Evolutionary conservation across 1,284 basidiomycete genomes (phyloP).

Genomic region (Rhodotorula sp.): DNA sequence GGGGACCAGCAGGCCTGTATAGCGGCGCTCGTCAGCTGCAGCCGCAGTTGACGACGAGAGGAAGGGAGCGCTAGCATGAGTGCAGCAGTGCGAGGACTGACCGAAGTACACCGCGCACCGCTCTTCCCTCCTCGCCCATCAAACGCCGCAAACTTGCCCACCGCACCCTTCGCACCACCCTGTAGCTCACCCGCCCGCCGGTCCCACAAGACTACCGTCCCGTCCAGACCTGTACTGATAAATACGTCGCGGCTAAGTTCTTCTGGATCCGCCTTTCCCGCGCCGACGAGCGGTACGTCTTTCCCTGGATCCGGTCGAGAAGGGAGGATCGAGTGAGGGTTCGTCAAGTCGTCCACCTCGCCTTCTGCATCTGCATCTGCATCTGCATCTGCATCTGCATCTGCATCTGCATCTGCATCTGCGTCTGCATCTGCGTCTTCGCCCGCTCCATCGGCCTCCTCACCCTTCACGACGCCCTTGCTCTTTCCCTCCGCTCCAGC

Average conservation of each 20-base stretch:
- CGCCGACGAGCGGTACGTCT: constrained; percentile 9
- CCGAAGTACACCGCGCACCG: constrained; percentile 84
- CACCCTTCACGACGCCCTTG: constrained; percentile 30
- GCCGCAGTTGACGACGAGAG: neutral
- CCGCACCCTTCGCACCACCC: constrained; percentile 48
- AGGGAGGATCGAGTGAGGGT: constrained; percentile 18
- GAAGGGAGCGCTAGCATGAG: neutral
- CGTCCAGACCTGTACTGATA: constrained; percentile 86
- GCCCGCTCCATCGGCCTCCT: constrained; percentile 42
- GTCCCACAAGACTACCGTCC: constrained; percentile 90
- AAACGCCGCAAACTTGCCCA: constrained; percentile 20
- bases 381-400: constrained; percentile 50
- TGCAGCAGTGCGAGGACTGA: constrained; percentile 44
- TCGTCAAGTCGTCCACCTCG: constrained; percentile 16
- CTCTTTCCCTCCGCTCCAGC: constrained; percentile 15
- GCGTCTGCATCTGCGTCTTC: constrained; percentile 48
- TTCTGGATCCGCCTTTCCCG: constrained; percentile 33
- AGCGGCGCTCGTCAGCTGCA: too few species aligned
- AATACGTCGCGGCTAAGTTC: constrained; percentile 78
- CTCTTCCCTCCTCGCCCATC: constrained; percentile 5
- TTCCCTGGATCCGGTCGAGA: constrained; percentile 2
- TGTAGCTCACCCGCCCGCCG: constrained; percentile 62
- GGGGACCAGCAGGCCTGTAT: constrained; percentile 87
- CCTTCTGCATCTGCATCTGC: constrained; percentile 20
- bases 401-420: constrained; percentile 45